Conservation (phyloP, 2,329 filamentous ascomycete species). For the Diaporthe sp. region DNA sequence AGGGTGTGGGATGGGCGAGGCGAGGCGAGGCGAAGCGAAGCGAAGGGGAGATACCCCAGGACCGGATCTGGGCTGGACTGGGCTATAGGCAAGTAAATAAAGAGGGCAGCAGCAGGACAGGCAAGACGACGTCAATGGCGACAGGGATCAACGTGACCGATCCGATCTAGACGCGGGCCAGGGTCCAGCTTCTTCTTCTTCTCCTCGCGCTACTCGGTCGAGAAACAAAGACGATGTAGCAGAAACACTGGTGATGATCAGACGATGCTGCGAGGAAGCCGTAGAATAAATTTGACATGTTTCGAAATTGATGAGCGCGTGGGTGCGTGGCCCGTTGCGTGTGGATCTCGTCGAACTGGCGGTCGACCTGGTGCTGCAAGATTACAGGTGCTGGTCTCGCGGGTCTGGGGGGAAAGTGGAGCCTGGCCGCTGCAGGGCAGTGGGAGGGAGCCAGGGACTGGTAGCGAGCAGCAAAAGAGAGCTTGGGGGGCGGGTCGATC, state of each 20-base stretch:
- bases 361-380: constrained; percentile 21
- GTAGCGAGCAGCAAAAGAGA: not conserved
- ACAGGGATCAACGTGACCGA: constrained; percentile 8
- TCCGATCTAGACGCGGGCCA: not conserved
- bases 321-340: constrained; percentile 1
- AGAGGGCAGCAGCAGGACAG: not conserved
- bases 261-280: not conserved
- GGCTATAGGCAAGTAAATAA: constrained; percentile 19
- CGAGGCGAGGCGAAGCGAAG: not conserved
- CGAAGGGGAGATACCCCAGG: not conserved
- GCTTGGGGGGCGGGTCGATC: constrained; percentile 17
- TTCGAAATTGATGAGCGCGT: constrained; percentile 32
- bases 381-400: constrained; percentile 25
- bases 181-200: constrained; percentile 10
- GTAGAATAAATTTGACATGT: constrained; percentile 23
- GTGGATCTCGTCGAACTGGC: constrained; percentile 31
- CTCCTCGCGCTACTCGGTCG: not conserved
- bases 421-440: constrained; percentile 1
- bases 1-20: constrained; percentile 3
- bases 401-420: constrained; percentile 5
- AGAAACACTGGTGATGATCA: constrained; percentile 17
- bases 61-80: not conserved
- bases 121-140: constrained; percentile 15
- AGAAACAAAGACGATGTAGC: constrained; percentile 1
- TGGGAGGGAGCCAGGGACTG: constrained; percentile 12